These are phyloP conservation scores for Fraxinus ornus DNA, from an alignment of 305 asterid genomes.

Conservation along the genomic window DNA sequence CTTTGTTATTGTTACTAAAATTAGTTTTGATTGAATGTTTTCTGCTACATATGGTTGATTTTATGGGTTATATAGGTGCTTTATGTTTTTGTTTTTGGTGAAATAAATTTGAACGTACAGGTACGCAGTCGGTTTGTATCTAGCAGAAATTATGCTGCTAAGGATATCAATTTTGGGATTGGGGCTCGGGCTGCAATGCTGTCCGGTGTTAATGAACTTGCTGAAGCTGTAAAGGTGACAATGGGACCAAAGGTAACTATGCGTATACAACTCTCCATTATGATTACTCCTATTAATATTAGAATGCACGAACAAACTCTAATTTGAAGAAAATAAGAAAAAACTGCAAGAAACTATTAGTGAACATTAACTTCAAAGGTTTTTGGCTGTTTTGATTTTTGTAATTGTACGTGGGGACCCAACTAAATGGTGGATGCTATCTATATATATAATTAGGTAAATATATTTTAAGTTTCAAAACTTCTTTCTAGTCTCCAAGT, in stretches of 20 bases:
- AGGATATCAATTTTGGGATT: slow-evolving; percentile 70
- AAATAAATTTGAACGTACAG: slow-evolving; percentile 35
- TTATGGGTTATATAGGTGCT: neutral
- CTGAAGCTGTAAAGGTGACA: slow-evolving; percentile 95
- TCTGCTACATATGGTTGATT: neutral
- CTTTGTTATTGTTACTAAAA: neutral
- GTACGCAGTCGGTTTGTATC: slow-evolving; percentile 44
- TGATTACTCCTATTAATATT: neutral
- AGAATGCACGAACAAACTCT: neutral
- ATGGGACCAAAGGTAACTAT: slow-evolving; percentile 87
- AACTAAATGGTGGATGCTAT: neutral
- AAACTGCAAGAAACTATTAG: neutral
- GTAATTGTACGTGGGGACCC: neutral
- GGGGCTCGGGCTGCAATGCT: slow-evolving; percentile 77
- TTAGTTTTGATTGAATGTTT: neutral
- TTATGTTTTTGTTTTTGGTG: slow-evolving; percentile 13
- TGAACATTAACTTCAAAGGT: neutral
- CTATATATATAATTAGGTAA: neutral
- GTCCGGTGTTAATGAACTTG: slow-evolving; percentile 82
- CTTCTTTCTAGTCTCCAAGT: neutral
- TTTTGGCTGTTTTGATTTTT: neutral
- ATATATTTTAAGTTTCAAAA: neutral
- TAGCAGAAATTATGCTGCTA: slow-evolving; percentile 79
- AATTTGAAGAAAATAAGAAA: neutral
- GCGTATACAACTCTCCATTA: neutral